Evolutionary conservation across 2,329 filamentous ascomycete genomes (phyloP).

Genomic region (Penicillium sp.): DNA sequence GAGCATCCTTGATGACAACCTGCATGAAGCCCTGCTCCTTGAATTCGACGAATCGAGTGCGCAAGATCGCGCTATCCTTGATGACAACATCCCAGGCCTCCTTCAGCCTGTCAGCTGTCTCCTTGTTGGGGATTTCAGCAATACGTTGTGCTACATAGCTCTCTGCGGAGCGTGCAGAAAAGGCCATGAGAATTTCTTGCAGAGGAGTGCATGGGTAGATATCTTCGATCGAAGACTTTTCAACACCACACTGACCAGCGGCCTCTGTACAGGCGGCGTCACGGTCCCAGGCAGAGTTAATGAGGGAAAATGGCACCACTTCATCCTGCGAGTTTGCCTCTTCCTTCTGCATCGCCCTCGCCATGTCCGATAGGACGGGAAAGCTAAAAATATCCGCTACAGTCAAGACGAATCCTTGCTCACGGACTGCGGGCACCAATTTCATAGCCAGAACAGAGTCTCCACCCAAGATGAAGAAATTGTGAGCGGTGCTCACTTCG

Average conservation of each 20-base stretch:
- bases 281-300: conserved; percentile 1
- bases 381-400: conserved; percentile 12
- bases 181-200: conserved; percentile 43
- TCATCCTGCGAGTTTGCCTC: conserved; percentile 12
- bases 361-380: conserved; percentile 3
- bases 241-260: conserved; percentile 2
- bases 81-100: conserved; percentile 44
- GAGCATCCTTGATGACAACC: conserved; percentile 29
- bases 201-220: conserved; percentile 37
- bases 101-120: conserved; percentile 33
- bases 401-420: conserved; percentile 1
- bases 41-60: conserved; percentile 41
- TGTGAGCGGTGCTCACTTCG: conserved; percentile 9
- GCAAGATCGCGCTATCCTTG: conserved; percentile 42
- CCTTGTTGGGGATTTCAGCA: conserved; percentile 31
- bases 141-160: conserved; percentile 46
- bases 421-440: background rate
- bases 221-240: conserved; percentile 28
- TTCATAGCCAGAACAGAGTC: conserved; percentile 15
- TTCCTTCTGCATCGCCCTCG: conserved; percentile 3
- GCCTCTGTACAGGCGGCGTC: conserved; percentile 7
- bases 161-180: conserved; percentile 41
- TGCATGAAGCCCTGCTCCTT: conserved; percentile 25
- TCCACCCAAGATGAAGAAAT: conserved; percentile 14
- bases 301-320: conserved; percentile 9